Base-by-base conservation (phyloP, 768 basidiomycete genomes). In the Gloeopeniophorella convolvens region DNA sequence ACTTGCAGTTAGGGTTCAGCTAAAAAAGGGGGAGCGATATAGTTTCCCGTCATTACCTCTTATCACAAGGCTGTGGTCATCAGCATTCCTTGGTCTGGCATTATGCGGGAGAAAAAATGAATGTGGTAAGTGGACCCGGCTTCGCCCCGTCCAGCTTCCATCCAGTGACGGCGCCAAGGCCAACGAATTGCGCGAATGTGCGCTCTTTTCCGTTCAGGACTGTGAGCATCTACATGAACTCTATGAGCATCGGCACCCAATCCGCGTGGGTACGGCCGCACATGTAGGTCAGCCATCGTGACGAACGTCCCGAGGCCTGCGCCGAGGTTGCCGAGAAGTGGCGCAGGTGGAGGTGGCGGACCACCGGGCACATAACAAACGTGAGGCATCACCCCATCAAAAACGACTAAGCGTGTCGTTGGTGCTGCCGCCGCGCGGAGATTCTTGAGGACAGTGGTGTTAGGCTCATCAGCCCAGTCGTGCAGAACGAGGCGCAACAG, bases 191-290 rank as follows among this genome's bases (percentile, higher is more conserved):
- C 7, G 48, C 52, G n/a, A 63, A 43, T 5, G 65, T 69, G 42
- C 66, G 62, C 42, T 68, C 68, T 48, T 62, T 51, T 9, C 62
- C 65, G 37, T 66, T 62, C 45, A 63, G 42, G 4, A 62, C 30
- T 8, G 54, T 60, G 43, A 65, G 39, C 66, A 70, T 65, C 66
- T 66, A 45, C 5, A 18, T 7, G 18, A n/a, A 18, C 35, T 11
- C 10, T 28, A 11, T 18, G 9, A 12, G 5, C 21, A 24, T 26
- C 6, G 5, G 8, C n/a, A n/a, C 5, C 20, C 4, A 37, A 27
- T n/a, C n/a, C n/a, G 8, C 9, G 12, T 13, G 9, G 45, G 5
- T 18, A n/a, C 23, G 10, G 8, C 24, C 51, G 41, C 30, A 53
- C 39, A 45, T 53, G 30, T 21, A 50, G 10, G 16, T 50, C 48